Evolutionary conservation across 179 eudicot species (phyloP), one percentile per base, ranked within the genome.

Genomic region (Heliamphora pulchella): DNA sequence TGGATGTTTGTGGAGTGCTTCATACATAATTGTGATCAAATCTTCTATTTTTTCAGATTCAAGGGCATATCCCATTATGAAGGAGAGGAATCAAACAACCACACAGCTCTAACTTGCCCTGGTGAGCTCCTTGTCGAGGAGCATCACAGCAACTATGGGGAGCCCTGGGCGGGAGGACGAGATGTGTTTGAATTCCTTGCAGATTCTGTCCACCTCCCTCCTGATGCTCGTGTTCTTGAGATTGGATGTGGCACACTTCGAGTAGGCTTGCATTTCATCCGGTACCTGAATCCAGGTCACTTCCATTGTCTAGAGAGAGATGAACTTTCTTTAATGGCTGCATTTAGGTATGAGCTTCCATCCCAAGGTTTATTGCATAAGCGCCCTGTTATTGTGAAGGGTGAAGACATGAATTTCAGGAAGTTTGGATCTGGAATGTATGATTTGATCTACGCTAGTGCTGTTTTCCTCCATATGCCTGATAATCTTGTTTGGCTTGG

Each of bases 101-200:
- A 92, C 82, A 96, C 99, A 10, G 90, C 97, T 77, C 84, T 96
- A 44, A 97, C 98, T 59, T 96, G 99, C 80, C 99, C 99, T 0
- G 91, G 96, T 20, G 98, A 91, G 85, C 94, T 96, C 41, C 93
- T 96, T 13, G 99, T 96, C 8, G 99, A 94, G 81, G 89, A 94
- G 85, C 99, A 96, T 84, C 99, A 96, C 79, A 94, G 98, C 92
- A 94, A 96, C 82, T 96, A 96, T 76, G 99, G 99, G 63, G 99
- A 96, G 85, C 99, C 99, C 47, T 96, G 99, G 99, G 99, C 98
- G 53, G 99, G 99, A 66, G 99, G 99, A 14, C 82, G 99, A 64
- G 99, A 96, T 53, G 98, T 96, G 31, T 96, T 91, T 71, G 99
- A 96, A 80, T 96, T 92, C 84, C 90, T 96, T 47, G 99, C 96